A percentile compares a stretch with the other conserved stretches of the same genome.
Evolutionary conservation across 2,329 filamentous ascomycete genomes (phyloP).

Genomic region (Botryotinia convoluta): DNA sequence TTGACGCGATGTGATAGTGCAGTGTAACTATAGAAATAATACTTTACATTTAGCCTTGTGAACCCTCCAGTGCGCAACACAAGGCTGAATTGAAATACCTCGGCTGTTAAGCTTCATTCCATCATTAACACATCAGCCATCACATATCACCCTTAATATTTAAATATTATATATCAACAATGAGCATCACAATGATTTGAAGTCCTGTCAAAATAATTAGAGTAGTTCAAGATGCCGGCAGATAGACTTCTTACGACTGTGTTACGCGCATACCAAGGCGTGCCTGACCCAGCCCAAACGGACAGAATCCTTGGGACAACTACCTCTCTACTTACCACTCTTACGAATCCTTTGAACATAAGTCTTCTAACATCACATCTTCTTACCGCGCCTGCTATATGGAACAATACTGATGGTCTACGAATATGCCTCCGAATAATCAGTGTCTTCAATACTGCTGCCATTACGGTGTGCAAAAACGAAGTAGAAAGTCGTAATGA

Average conservation of each 20-base stretch:
- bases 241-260: slow-evolving; percentile 38
- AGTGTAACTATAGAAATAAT: background rate
- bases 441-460: slow-evolving; percentile 56
- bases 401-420: slow-evolving; percentile 51
- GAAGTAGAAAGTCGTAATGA: slow-evolving; percentile 29
- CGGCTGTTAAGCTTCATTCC: slow-evolving; percentile 1
- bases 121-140: slow-evolving; percentile 4
- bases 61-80: background rate
- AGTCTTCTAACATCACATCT: slow-evolving; percentile 57
- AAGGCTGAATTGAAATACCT: slow-evolving; percentile 11
- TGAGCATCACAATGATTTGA: background rate
- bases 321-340: slow-evolving; percentile 53
- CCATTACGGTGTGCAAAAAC: slow-evolving; percentile 39
- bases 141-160: background rate
- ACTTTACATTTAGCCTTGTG: background rate
- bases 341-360: slow-evolving; percentile 59
- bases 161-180: background rate
- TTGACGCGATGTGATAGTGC: background rate
- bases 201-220: background rate
- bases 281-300: slow-evolving; percentile 30
- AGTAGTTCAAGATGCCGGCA: slow-evolving; percentile 30
- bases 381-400: slow-evolving; percentile 58
- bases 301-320: slow-evolving; percentile 48
- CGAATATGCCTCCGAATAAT: slow-evolving; percentile 51
- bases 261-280: slow-evolving; percentile 36